A percentile compares a stretch with the other conserved stretches of the same genome.
phyloP scores from a whole-genome alignment of 2,329 filamentous ascomycete species.

The Penicillium sp. region DNA sequence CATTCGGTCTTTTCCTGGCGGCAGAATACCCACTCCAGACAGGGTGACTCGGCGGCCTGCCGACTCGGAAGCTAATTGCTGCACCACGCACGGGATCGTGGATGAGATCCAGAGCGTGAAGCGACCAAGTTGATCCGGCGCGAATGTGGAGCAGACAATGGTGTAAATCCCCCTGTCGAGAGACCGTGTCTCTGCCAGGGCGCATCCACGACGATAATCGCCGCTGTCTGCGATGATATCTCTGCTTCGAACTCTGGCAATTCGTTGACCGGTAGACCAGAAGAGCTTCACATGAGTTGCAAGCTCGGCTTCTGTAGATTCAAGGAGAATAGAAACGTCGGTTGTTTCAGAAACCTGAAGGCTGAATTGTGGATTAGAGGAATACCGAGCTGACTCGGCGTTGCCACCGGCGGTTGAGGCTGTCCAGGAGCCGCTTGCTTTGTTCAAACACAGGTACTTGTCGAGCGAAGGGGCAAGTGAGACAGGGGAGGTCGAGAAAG shows the following conservation, averaged over 20 bases:
- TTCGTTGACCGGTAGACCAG: constrained; percentile 70
- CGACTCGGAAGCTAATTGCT: constrained; percentile 66
- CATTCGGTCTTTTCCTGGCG: constrained; percentile 53
- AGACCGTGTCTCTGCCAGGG: constrained; percentile 60
- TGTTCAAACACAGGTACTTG: constrained; percentile 58
- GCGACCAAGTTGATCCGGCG: constrained; percentile 69
- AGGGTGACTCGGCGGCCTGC: constrained; percentile 68
- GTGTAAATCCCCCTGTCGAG: constrained; percentile 77
- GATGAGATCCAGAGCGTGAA: constrained; percentile 76
- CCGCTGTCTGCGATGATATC: constrained; percentile 81
- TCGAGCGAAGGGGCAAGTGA: constrained; percentile 61
- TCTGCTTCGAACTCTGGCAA: constrained; percentile 65
- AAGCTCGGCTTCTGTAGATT: constrained; percentile 63
- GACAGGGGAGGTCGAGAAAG: constrained; percentile 68
- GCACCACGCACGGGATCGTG: constrained; percentile 53
- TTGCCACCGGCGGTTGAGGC: constrained; percentile 80
- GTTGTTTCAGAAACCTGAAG: constrained; percentile 58
- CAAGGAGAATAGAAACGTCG: constrained; percentile 70
- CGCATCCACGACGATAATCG: constrained; percentile 82
- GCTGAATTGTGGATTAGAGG: constrained; percentile 83
- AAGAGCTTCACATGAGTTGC: constrained; percentile 83
- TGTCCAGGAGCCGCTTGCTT: constrained; percentile 69
- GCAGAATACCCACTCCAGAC: constrained; percentile 48
- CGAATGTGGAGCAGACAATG: constrained; percentile 86
- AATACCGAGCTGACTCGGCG: constrained; percentile 70